Conservation (phyloP, 2,329 filamentous ascomycete species). For the Neofusicoccum laricinum region DNA sequence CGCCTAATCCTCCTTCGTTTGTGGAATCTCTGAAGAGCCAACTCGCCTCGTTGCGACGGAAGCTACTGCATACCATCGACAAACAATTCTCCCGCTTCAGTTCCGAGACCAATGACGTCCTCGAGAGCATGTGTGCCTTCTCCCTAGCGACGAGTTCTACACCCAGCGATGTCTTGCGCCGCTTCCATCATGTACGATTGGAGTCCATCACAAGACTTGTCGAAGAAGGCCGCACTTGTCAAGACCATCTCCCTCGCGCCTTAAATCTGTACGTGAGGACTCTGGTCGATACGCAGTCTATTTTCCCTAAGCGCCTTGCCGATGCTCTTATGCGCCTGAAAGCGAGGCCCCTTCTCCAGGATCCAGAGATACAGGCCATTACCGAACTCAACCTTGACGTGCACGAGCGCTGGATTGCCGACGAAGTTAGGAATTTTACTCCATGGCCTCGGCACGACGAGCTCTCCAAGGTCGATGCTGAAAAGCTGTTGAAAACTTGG, state of each 20-base stretch:
- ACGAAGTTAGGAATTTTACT: constrained; percentile 80
- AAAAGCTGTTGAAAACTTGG: constrained; percentile 40
- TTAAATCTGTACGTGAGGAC: constrained; percentile 75
- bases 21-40: constrained; percentile 64
- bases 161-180: constrained; percentile 71
- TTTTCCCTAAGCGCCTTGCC: constrained; percentile 70
- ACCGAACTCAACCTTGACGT: constrained; percentile 75
- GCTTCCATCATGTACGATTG: constrained; percentile 72
- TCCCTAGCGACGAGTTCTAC: constrained; percentile 79
- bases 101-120: constrained; percentile 48
- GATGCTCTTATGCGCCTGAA: constrained; percentile 69
- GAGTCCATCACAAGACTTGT: constrained; percentile 66
- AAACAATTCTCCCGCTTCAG: constrained; percentile 41
- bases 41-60: constrained; percentile 60
- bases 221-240: constrained; percentile 46
- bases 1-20: constrained; percentile 46
- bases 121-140: constrained; percentile 77
- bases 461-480: constrained; percentile 39
- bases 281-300: constrained; percentile 69
- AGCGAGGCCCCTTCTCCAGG: constrained; percentile 67
- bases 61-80: constrained; percentile 64
- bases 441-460: constrained; percentile 85
- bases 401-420: constrained; percentile 74
- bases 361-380: constrained; percentile 62
- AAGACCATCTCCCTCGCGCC: constrained; percentile 58